Evolutionary conservation across 306 rosid species (phyloP).

Genomic region (Lathyrus aphaca): DNA sequence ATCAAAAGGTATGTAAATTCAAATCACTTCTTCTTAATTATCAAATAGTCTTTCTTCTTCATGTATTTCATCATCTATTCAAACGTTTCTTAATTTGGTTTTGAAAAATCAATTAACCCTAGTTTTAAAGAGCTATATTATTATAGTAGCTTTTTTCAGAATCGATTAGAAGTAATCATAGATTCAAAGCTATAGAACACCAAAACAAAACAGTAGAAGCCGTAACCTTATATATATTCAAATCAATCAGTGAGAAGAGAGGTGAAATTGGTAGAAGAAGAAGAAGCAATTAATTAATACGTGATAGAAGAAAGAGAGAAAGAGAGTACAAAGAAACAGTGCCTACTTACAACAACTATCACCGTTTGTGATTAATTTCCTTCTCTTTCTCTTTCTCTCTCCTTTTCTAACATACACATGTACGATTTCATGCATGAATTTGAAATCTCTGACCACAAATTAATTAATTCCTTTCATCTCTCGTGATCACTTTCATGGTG

Average conservation of each 20-base stretch:
- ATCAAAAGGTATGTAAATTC: slow-evolving; percentile 66
- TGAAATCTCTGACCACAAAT: slow-evolving; percentile 34
- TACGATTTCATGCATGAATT: slow-evolving; percentile 39
- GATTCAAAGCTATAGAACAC: slow-evolving; percentile 29
- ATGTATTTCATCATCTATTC: neutral
- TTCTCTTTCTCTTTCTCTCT: slow-evolving; percentile 10
- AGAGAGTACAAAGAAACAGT: slow-evolving; percentile 35
- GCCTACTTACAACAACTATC: slow-evolving; percentile 30
- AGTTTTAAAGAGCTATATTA: neutral
- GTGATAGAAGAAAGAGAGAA: slow-evolving; percentile 9
- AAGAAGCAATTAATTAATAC: slow-evolving; percentile 14
- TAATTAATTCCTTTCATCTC: slow-evolving; percentile 31
- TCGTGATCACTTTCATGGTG: slow-evolving; percentile 13
- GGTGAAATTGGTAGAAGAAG: neutral
- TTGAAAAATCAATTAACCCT: slow-evolving; percentile 41
- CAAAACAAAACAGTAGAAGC: neutral
- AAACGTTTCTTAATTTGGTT: slow-evolving; percentile 2
- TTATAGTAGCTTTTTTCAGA: neutral
- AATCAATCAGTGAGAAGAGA: neutral
- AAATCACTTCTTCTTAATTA: neutral
- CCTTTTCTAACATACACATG: slow-evolving; percentile 14
- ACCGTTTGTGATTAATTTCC: slow-evolving; percentile 38
- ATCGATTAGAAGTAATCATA: neutral
- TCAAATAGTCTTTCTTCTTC: neutral
- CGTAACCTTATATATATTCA: neutral